A percentile compares a stretch with the other conserved stretches of the same genome.
Evolutionary conservation across 345 rosid genomes (phyloP).

Genomic region (Toxicodendron radicans): DNA sequence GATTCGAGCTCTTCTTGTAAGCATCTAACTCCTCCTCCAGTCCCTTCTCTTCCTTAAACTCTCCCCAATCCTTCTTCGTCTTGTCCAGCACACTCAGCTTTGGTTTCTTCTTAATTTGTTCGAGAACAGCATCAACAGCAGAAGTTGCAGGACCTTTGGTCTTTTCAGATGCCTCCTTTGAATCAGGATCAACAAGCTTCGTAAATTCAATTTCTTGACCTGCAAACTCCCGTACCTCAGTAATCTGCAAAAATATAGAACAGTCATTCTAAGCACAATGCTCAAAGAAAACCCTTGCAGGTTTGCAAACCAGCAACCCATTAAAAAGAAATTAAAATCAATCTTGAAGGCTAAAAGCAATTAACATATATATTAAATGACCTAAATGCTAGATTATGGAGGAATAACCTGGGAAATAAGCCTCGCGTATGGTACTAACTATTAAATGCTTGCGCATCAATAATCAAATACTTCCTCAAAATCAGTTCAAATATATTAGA

Average conservation of each 20-base stretch:
- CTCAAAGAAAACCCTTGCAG: background rate
- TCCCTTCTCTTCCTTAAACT: constrained; percentile 87
- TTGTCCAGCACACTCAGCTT: constrained; percentile 93
- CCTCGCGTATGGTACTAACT: background rate
- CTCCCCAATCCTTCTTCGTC: constrained; percentile 97
- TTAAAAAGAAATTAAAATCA: background rate
- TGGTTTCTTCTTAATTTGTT: constrained; percentile 87
- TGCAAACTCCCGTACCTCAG: constrained; percentile 79
- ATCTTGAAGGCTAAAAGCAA: background rate
- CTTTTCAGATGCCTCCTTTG: constrained; percentile 80
- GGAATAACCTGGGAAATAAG: background rate
- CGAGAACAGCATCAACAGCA: constrained; percentile 85
- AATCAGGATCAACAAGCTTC: constrained; percentile 70
- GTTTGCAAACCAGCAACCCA: background rate
- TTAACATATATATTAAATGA: background rate
- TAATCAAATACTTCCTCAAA: constrained; percentile 2
- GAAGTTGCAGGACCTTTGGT: constrained; percentile 51
- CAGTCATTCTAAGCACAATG: background rate
- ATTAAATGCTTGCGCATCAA: background rate
- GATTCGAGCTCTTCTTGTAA: constrained; percentile 92
- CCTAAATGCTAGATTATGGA: constrained; percentile 1
- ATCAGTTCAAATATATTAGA: background rate
- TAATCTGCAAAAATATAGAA: constrained; percentile 47
- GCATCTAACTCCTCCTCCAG: constrained; percentile 83
- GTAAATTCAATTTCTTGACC: constrained; percentile 77